Evolutionary conservation across 441 rosid species (phyloP), one percentile per base, ranked within the genome.

Genomic region (Erodium texanum): DNA sequence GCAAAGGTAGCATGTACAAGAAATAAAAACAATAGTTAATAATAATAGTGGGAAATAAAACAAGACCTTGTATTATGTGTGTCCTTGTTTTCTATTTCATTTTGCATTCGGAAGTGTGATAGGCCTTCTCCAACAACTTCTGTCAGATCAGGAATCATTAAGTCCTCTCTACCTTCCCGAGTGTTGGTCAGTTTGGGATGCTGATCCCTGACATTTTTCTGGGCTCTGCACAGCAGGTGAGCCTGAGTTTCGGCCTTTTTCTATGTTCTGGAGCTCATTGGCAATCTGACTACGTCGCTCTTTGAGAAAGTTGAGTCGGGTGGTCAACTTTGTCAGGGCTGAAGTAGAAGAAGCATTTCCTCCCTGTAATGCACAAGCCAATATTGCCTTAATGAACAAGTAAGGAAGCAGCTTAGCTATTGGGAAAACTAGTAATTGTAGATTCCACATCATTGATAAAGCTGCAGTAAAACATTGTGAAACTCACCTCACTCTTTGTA

Each of bases 401-500:
- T 52, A 5, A 32, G n/a, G n/a, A n/a, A n/a, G n/a, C n/a, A n/a
- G n/a, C n/a, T n/a, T n/a, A n/a, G n/a, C n/a, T n/a, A n/a, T n/a
- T n/a, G n/a, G n/a, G n/a, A n/a, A n/a, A n/a, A n/a, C n/a, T n/a
- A n/a, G n/a, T n/a, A n/a, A n/a, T n/a, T n/a, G n/a, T n/a, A n/a
- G n/a, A n/a, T n/a, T n/a, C 20, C 56, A 18, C 67, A 32, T 32
- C 3, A 5, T 32, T 32, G 7, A 32, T 32, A 32, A 32, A 32
- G 36, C 7, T 32, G 7, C 36, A 2, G 36, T 32, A 5, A 32
- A 64, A 69, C n/a, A 52, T 24, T 16, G 24, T 50, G 69, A 71
- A 75, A 70, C 80, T 67, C 84, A 95, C 99, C 87, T 92, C 98
- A 54, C 78, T 80, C 85, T 75, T 90, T 50, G 81, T 23, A 66